These are phyloP conservation scores for Saururus chinensis DNA, from an alignment of 164 flowering plant genomes.

Conservation along the genomic window DNA sequence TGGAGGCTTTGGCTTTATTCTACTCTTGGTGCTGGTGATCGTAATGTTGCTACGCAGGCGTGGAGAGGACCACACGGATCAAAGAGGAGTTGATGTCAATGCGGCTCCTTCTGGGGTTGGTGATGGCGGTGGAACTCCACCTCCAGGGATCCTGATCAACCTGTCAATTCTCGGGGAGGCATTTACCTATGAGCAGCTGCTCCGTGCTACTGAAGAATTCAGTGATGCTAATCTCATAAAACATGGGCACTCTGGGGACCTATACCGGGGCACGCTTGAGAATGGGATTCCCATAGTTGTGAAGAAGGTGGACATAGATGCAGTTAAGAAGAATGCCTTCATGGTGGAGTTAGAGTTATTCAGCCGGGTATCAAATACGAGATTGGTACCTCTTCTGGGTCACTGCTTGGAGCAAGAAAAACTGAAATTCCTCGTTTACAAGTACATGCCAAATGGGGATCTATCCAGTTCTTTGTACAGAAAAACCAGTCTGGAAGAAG, in stretches of 20 bases:
- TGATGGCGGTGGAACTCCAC: constrained; percentile 13
- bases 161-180: constrained; percentile 56
- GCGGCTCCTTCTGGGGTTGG: constrained; percentile 33
- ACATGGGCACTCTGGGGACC: constrained; percentile 88
- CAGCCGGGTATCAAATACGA: constrained; percentile 57
- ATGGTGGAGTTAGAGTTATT: constrained; percentile 62
- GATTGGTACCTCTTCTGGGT: constrained; percentile 86
- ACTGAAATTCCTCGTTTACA: constrained; percentile 76
- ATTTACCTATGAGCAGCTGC: constrained; percentile 68
- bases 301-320: constrained; percentile 48
- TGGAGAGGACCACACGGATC: constrained; percentile 21
- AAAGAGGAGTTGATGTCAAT: constrained; percentile 39
- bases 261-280: constrained; percentile 61
- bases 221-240: constrained; percentile 67
- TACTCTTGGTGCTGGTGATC: constrained; percentile 27
- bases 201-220: constrained; percentile 59
- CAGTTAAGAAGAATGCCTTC: constrained; percentile 48
- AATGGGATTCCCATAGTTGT: constrained; percentile 51
- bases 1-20: constrained; percentile 58
- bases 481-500: constrained; percentile 43
- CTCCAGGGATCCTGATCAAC: constrained; percentile 34
- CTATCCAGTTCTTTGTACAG: constrained; percentile 63
- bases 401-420: constrained; percentile 78
- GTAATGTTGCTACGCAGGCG: constrained; percentile 28
- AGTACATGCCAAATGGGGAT: constrained; percentile 83